Base-by-base conservation (phyloP, 495 filamentous ascomycete species). In the Penicillium roqueforti region DNA sequence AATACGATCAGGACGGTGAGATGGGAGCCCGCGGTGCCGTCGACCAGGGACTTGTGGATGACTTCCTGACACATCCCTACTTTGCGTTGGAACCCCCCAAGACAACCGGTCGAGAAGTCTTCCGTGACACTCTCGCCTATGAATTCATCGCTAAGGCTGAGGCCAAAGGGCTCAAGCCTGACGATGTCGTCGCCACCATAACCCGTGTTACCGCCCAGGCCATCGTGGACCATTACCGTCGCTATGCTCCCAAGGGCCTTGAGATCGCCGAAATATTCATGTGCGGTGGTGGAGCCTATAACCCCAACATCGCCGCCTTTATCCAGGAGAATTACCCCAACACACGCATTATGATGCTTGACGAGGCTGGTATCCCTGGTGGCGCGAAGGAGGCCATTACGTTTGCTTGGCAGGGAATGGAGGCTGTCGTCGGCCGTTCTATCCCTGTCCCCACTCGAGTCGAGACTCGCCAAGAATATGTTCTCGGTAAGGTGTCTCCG, bases 321-420 rank as follows among this genome's bases (percentile, higher is more conserved):
- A 76, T 84, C 44, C 73, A 81, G 56, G 44, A 68, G 47, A 60
- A 73, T 45, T 78, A 76, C 56, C 77, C 75, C 6, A 61, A 71
- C 8, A 73, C 78, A 3, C 66, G 69, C 29, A 79, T 82, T 46
- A 62, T 76, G 37, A 78, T 80, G 77, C 67, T 82, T 6, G 79
- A 82, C 45, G 75, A 77, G 44, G 79, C 78, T 19, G 79, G 78
- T 25, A 72, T 84, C 36, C 74, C 76, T 2, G 77, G 57, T 7
- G 75, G 69, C 6, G 80, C 79, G 0, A 84, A 81, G 66, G 80
- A 83, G 68, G 79, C 80, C 19, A 76, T 84, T 51, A 82, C 76
- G 2, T 82, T 81, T 53, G 78, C 78, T 13, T 80, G 73, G 75
- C 80, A 79, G 53, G 78, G 72, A 16, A 77, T 82, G 72, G 78